phyloP scores from a whole-genome alignment of 148 eudicot genomes.

The Chenopodium quinoa region DNA sequence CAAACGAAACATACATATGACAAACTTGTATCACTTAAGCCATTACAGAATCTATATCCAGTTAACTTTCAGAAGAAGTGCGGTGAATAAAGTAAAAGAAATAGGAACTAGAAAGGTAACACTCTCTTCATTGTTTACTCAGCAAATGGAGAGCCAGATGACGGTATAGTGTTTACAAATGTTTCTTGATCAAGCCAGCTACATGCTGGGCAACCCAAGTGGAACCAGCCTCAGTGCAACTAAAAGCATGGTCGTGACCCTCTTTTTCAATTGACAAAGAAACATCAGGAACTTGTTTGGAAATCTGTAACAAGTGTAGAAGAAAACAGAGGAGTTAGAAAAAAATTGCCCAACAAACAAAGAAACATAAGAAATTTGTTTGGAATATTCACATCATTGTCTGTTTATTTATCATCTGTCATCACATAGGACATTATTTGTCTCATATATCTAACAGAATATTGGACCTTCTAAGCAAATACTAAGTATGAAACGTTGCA shows the following conservation, averaged over 20 bases:
- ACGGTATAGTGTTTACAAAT: slow-evolving; percentile 22
- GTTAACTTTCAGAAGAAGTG: background rate
- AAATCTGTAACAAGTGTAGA: slow-evolving; percentile 41
- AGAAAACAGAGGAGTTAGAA: background rate
- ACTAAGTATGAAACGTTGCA: too few relatives aligned
- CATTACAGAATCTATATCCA: background rate
- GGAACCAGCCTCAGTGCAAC: slow-evolving; percentile 80
- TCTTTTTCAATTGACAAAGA: slow-evolving; percentile 59
- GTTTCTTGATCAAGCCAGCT: slow-evolving; percentile 51
- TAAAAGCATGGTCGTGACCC: slow-evolving; percentile 77
- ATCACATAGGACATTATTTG: background rate
- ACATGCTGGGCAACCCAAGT: slow-evolving; percentile 80
- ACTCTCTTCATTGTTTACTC: background rate
- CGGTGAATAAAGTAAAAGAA: background rate
- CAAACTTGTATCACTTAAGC: background rate
- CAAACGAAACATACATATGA: background rate
- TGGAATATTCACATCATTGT: background rate
- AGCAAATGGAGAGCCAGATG: background rate
- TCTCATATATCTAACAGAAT: background rate
- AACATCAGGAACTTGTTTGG: slow-evolving; percentile 57
- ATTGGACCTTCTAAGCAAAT: background rate
- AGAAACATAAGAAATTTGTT: too few relatives aligned
- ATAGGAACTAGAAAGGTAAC: background rate
- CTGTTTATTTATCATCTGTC: background rate
- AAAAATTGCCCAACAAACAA: background rate